Conservation (phyloP, 1,139 yeast species). For the Suhomyces anneliseae region DNA sequence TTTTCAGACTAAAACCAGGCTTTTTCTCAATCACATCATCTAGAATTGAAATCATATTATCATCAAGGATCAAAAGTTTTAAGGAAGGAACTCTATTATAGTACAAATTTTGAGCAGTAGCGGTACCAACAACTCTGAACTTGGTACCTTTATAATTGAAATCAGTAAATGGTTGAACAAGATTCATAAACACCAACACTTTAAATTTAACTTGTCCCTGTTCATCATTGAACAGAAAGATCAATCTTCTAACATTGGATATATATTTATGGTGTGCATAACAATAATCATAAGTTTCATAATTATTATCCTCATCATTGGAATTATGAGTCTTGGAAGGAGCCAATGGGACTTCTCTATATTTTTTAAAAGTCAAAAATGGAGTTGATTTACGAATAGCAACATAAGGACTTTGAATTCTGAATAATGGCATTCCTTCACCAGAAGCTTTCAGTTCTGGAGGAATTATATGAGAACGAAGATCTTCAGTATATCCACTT, state of each 20-base stretch:
- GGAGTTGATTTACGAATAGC: conserved; percentile 40
- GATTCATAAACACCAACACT: conserved; percentile 36
- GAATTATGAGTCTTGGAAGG: conserved; percentile 16
- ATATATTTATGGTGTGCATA: conserved; percentile 32
- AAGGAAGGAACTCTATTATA: conserved; percentile 24
- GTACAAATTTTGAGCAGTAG: conserved; percentile 22
- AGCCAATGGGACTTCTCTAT: conserved; percentile 31
- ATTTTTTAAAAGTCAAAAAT: conserved; percentile 33
- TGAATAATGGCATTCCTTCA: conserved; percentile 40
- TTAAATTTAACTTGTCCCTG: conserved; percentile 19
- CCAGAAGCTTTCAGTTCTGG: conserved; percentile 33
- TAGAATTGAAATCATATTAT: conserved; percentile 36
- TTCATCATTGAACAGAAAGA: conserved; percentile 28
- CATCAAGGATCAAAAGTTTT: conserved; percentile 37
- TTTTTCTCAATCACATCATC: conserved; percentile 36
- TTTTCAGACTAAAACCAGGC: conserved; percentile 29
- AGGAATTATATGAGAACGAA: conserved; percentile 36
- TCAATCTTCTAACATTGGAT: conserved; percentile 30
- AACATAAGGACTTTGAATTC: conserved; percentile 37
- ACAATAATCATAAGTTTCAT: conserved; percentile 38
- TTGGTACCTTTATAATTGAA: conserved; percentile 39
- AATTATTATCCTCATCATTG: conserved; percentile 10
- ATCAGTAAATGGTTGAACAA: conserved; percentile 42
- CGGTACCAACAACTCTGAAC: conserved; percentile 41
- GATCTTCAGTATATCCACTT: conserved; percentile 20